These are phyloP conservation scores for Oropetium thomaeum DNA, from an alignment of 176 grass and related monocot species.

Conservation along the genomic window DNA sequence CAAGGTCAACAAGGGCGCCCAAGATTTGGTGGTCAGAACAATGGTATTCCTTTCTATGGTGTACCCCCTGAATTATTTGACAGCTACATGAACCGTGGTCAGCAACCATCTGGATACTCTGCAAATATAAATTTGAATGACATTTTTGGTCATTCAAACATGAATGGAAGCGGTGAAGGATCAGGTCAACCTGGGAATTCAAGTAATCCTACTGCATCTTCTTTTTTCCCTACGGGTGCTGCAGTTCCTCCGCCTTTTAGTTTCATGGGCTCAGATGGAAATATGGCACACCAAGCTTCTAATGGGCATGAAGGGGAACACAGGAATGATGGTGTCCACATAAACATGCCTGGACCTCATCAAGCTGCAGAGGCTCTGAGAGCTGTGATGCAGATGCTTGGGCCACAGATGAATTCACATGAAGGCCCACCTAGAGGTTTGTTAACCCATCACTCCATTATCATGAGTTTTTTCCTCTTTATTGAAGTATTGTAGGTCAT, in stretches of 20 bases:
- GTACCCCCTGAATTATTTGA: constrained; percentile 45
- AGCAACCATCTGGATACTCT: constrained; percentile 39
- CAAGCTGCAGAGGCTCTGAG: constrained; percentile 56
- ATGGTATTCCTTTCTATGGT: constrained; percentile 40
- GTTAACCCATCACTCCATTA: not conserved
- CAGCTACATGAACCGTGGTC: constrained; percentile 44
- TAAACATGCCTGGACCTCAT: constrained; percentile 38
- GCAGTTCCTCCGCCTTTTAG: constrained; percentile 25
- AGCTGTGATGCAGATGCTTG: constrained; percentile 70
- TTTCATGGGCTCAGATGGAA: constrained; percentile 31
- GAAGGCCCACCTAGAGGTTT: constrained; percentile 42
- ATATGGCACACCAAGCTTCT: constrained; percentile 2
- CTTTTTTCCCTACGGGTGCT: constrained; percentile 27
- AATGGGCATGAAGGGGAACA: constrained; percentile 23
- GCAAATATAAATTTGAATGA: constrained; percentile 51
- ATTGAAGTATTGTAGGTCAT: not conserved
- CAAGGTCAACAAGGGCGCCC: constrained; percentile 34
- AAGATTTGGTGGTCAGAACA: constrained; percentile 32
- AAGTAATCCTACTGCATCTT: constrained; percentile 14
- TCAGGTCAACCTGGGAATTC: constrained; percentile 13
- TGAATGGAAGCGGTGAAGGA: constrained; percentile 30
- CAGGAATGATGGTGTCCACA: constrained; percentile 28
- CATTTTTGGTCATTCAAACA: constrained; percentile 34
- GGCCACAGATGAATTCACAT: constrained; percentile 30
- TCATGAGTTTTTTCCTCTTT: not conserved